Conservation (phyloP, 2,329 filamentous ascomycete species). For the Claviceps digitariae region DNA sequence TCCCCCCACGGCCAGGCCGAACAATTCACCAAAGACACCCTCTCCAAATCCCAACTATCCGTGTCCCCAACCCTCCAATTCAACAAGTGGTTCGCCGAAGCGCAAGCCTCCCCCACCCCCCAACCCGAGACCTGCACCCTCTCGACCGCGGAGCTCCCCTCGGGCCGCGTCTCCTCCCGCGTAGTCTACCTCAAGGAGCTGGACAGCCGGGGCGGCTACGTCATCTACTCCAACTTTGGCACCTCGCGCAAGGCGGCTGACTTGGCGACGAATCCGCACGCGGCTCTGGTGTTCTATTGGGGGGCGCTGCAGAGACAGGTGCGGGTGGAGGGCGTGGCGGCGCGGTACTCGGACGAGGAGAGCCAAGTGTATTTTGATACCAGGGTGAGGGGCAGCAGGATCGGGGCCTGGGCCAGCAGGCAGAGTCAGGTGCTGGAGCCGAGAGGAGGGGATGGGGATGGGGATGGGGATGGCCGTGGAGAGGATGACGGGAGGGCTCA, state of each 20-base stretch:
- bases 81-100: conserved; percentile 73
- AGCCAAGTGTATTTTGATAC: conserved; percentile 57
- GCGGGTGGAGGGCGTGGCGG: conserved; percentile 65
- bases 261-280: conserved; percentile 59
- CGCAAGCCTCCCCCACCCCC: conserved; percentile 44
- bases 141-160: conserved; percentile 71
- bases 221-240: conserved; percentile 87
- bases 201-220: conserved; percentile 60
- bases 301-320: conserved; percentile 76
- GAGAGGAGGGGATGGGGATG: not conserved
- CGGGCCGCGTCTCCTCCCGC: conserved; percentile 70
- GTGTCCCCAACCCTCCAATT: conserved; percentile 67
- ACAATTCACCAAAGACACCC: conserved; percentile 56
- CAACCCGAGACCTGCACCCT: conserved; percentile 85
- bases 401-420: conserved; percentile 87
- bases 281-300: conserved; percentile 86
- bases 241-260: conserved; percentile 59
- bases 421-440: conserved; percentile 66
- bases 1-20: conserved; percentile 50
- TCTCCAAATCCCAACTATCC: conserved; percentile 48
- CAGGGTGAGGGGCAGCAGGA: conserved; percentile 61
- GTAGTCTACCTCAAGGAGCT: conserved; percentile 94
- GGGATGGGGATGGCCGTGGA: conserved; percentile 6
- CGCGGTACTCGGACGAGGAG: conserved; percentile 55
- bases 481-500: conserved; percentile 56